A percentile compares a stretch with the other conserved stretches of the same genome.
Conservation (phyloP, 2,329 filamentous ascomycete genomes). For the Colletotrichum sidae region DNA sequence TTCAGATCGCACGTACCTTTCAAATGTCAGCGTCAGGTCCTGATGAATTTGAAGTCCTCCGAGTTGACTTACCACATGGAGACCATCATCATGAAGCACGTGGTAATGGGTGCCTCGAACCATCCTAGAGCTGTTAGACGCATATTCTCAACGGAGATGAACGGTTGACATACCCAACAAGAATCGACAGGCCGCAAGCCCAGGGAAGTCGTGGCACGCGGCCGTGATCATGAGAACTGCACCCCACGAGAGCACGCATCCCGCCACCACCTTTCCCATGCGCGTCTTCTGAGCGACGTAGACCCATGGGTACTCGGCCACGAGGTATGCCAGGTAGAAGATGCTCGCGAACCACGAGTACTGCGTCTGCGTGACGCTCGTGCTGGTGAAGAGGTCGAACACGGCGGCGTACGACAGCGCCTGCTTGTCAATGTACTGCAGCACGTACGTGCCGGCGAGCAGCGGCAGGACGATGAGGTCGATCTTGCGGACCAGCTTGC, state of each 20-base stretch:
- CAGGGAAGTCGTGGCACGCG: constrained; percentile 53
- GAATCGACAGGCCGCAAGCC: constrained; percentile 56
- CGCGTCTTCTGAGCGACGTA: constrained; percentile 49
- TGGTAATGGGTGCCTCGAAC: constrained; percentile 60
- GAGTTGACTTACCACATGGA: constrained; percentile 54
- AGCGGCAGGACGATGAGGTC: constrained; percentile 64
- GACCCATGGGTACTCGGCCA: constrained; percentile 53
- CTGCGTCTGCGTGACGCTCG: constrained; percentile 57
- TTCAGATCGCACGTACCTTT: constrained; percentile 55
- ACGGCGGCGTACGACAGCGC: constrained; percentile 65
- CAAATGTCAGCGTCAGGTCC: neutral
- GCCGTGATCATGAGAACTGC: constrained; percentile 56
- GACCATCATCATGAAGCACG: constrained; percentile 63
- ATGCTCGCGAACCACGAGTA: constrained; percentile 68
- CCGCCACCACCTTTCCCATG: constrained; percentile 49
- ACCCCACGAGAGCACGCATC: constrained; percentile 50
- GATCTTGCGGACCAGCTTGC: constrained; percentile 55
- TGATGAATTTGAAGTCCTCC: accelerated
- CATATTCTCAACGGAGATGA: neutral
- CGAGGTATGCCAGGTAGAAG: constrained; percentile 64
- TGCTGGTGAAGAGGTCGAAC: constrained; percentile 64
- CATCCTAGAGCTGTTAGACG: constrained; percentile 48
- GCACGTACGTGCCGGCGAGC: constrained; percentile 60
- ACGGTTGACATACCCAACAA: constrained; percentile 38
- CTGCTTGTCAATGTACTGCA: constrained; percentile 69